Evolutionary conservation across 352 stramenopile species (phyloP).

Genomic region (Phytophthora brassicae): DNA sequence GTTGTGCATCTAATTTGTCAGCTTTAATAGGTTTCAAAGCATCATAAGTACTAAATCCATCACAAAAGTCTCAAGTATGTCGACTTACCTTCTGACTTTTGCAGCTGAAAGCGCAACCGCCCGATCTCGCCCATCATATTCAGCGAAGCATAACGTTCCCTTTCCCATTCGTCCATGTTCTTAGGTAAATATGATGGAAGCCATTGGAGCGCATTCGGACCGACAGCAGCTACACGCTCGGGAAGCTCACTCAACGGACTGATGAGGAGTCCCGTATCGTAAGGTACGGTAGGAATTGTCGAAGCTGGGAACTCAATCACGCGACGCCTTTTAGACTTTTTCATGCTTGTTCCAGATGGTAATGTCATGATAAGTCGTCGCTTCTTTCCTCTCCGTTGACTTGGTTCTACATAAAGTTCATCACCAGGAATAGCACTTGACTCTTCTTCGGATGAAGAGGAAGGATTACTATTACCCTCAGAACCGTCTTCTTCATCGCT

Average conservation of each 20-base stretch:
- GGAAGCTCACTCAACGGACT: constrained; percentile 74
- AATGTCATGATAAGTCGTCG: constrained; percentile 60
- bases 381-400: constrained; percentile 48
- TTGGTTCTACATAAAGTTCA: constrained; percentile 13
- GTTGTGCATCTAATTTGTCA: constrained; percentile 73
- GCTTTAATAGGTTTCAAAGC: constrained; percentile 21
- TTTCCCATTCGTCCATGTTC: constrained; percentile 77
- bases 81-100: constrained; percentile 62
- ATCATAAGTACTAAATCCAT: neutral
- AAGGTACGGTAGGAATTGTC: constrained; percentile 64
- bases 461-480: constrained; percentile 31
- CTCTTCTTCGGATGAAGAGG: constrained; percentile 34
- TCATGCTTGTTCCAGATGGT: constrained; percentile 28
- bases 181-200: constrained; percentile 66
- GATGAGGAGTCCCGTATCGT: constrained; percentile 61
- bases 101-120: constrained; percentile 69
- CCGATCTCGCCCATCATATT: constrained; percentile 84
- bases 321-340: constrained; percentile 49
- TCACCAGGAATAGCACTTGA: constrained; percentile 25
- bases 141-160: constrained; percentile 69
- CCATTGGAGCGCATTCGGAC: constrained; percentile 68
- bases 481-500: constrained; percentile 43
- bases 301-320: constrained; percentile 74
- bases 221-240: constrained; percentile 67
- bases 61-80: neutral